Base-by-base conservation (phyloP, 345 rosid species). In the Angophora floribunda region DNA sequence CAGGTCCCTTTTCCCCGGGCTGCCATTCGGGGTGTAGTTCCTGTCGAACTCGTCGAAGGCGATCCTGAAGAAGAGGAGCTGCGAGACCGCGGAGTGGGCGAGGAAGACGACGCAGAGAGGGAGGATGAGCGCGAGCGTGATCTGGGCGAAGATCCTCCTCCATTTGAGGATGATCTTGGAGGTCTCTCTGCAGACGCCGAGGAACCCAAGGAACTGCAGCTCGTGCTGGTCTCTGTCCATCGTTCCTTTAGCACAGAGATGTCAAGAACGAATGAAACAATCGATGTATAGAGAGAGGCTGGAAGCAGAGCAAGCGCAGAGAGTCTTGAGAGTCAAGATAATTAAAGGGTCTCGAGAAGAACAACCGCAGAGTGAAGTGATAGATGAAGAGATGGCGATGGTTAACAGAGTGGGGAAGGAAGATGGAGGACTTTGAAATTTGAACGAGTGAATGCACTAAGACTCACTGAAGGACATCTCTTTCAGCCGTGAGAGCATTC, bases 211-310 rank as follows among this genome's bases (percentile, higher is more conserved):
- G 47, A 89, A 86, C 50, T 92, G 93, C 63, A 94, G 91, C 89
- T 92, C 92, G 86, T 93, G 93, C 51, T 90, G 93, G 19, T 89
- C 92, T 88, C 86, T 90, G 21, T 95, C 95, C 95, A 93, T 94
- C 89, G 51, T 41, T 86, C 17, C 52, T 21, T 13, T 7, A 13
- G 41, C 57, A 28, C 55, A 13, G n/a, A 79, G 50, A 79, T 0
- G 41, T 36, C 47, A 5, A 59, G 65, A 59, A 59, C 65, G 15
- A 36, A 36, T 36, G 41, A 36, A 36, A 36, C 4, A 36, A 36
- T 36, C 41, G 41, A 36, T 36, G 41, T 36, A 4, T 36, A 36
- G 41, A 36, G 41, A 36, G 41, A 36, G 41, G 41, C n/a, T 26
- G 10, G 65, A 59, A 59, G n/a, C 65, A 55, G 28, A 55, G 61